Percentiles rank a stretch among this genome's conserved stretches.
Evolutionary conservation across 805 yeast species (phyloP).

Genomic region (Nadsonia fulvescens): DNA sequence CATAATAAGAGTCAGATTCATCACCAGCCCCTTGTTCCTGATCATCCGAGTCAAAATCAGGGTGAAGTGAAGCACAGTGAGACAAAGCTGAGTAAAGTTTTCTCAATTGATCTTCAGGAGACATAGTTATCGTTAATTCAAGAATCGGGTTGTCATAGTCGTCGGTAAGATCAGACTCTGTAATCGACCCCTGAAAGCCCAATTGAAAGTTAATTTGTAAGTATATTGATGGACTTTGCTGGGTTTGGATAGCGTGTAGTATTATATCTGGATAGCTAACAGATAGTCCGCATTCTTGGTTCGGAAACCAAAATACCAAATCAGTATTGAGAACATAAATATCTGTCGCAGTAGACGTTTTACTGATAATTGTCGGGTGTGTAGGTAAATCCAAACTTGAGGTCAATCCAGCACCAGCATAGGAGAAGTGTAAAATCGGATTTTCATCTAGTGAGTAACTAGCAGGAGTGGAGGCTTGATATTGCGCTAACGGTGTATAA

Average conservation of each 20-base stretch:
- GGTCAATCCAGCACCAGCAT: constrained; percentile 5
- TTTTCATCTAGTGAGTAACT: constrained; percentile 17
- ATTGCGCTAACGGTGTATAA: constrained; percentile 14
- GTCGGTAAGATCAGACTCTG: constrained; percentile 1
- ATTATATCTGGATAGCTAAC: constrained; percentile 12
- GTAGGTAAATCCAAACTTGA: constrained; percentile 2
- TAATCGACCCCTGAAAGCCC: constrained; percentile 1
- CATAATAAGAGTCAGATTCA: constrained; percentile 4
- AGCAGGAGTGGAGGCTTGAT: constrained; percentile 18
- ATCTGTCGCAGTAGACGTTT: constrained; percentile 4
- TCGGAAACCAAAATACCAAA: constrained; percentile 13
- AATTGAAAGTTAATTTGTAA: constrained; percentile 9
- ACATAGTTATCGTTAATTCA: constrained; percentile 7
- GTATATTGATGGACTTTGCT: constrained; percentile 7
- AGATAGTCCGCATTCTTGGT: constrained; percentile 7
- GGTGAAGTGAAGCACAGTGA: constrained; percentile 13
- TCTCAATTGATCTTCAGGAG: constrained; percentile 1
- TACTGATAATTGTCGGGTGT: not conserved
- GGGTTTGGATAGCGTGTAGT: constrained; percentile 14
- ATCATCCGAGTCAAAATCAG: constrained; percentile 9
- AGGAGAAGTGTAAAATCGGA: constrained; percentile 14
- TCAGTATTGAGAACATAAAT: constrained; percentile 14
- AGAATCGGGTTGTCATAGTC: constrained; percentile 2
- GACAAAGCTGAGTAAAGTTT: constrained; percentile 10
- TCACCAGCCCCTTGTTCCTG: constrained; percentile 6